Base-by-base conservation (phyloP, 352 stramenopile genomes). In the Poterioochromonas sp. region DNA sequence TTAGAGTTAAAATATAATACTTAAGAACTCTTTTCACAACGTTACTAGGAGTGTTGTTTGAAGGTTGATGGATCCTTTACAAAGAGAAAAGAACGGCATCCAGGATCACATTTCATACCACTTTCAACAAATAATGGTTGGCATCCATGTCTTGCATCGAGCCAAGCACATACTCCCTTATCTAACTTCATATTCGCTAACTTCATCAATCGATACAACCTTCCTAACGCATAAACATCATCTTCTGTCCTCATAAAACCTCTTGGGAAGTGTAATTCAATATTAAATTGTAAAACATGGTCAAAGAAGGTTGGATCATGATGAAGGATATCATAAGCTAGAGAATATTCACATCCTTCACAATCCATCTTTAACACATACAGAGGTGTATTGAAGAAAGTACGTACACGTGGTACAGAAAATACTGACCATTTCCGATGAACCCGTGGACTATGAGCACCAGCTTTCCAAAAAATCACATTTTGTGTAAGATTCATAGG, bases 361-460 rank as follows among this genome's bases (percentile, higher is more conserved):
- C 83, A 86, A 77, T 86, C 82, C 40, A 86, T 65, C 73, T 85
- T 86, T 0, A 86, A 40, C 34, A 86, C 78, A 60, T 83, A 62
- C 39, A 87, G 70, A 40, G 84, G 60, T 26, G 84, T 68, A 86
- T 0, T 83, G 85, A 1, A 87, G 81, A 40, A 64, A 44, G 12
- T 68, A 60, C 77, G 84, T 81, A 8, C 85, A 51, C 53, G 81
- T 84, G 20, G 43, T 51, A 51, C 43, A 51, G 5, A 20, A 5
- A 5, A 51, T 18, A 51, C 18, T 20, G 18, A 20, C 43, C 43
- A 20, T 20, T 18, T 20, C 43, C 43, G 18, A 51, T 51, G 18
- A 51, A 51, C 5, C 5, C 18, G 43, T 51, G 43, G 43, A 51
- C 5, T 20, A 51, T 51, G 5, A 51, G 43, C 43, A 51, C 43